These are phyloP conservation scores for Sporothrix humicola DNA, from an alignment of 2,329 filamentous ascomycete genomes.

Conservation along the genomic window DNA sequence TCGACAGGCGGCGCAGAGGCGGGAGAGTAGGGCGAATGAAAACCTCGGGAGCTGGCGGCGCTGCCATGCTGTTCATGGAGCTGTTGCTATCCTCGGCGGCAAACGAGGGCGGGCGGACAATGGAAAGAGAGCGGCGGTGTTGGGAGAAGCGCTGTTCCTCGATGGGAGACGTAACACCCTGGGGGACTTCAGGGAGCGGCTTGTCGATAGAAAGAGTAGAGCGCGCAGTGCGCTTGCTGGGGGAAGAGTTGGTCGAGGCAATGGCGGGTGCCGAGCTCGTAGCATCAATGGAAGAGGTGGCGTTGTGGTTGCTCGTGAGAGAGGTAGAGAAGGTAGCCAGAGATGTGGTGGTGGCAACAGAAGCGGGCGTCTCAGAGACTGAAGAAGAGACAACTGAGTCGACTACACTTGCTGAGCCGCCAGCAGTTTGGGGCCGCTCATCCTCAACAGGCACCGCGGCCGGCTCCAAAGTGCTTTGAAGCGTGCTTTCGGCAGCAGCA, in stretches of 20 bases:
- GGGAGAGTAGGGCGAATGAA: conserved; percentile 58
- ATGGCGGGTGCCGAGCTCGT: conserved; percentile 40
- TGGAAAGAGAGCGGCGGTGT: conserved; percentile 44
- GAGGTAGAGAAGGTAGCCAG: conserved; percentile 25
- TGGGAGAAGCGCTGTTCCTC: conserved; percentile 39
- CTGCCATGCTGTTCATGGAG: conserved; percentile 46
- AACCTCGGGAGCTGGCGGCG: conserved; percentile 52
- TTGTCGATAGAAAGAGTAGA: conserved; percentile 63
- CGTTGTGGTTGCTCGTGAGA: conserved; percentile 8
- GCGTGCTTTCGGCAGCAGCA: conserved; percentile 46
- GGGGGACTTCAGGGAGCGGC: conserved; percentile 69
- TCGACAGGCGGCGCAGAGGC: conserved; percentile 63
- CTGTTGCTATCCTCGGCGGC: conserved; percentile 48
- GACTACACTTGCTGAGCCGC: conserved; percentile 46
- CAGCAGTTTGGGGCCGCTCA: conserved; percentile 33
- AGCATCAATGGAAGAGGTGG: conserved; percentile 17
- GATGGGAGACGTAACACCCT: conserved; percentile 53
- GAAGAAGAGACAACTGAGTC: conserved; percentile 43
- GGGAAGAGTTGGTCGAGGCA: conserved; percentile 40
- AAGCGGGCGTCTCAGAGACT: conserved; percentile 38
- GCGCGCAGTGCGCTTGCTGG: conserved; percentile 41
- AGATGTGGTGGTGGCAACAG: conserved; percentile 19
- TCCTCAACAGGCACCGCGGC: conserved; percentile 42
- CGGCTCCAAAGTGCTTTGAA: conserved; percentile 37
- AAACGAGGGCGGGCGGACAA: conserved; percentile 53